Evolutionary conservation across 2,329 filamentous ascomycete genomes (phyloP), one percentile per base, ranked within the genome.

Genomic region (Parascedosporium putredinis): DNA sequence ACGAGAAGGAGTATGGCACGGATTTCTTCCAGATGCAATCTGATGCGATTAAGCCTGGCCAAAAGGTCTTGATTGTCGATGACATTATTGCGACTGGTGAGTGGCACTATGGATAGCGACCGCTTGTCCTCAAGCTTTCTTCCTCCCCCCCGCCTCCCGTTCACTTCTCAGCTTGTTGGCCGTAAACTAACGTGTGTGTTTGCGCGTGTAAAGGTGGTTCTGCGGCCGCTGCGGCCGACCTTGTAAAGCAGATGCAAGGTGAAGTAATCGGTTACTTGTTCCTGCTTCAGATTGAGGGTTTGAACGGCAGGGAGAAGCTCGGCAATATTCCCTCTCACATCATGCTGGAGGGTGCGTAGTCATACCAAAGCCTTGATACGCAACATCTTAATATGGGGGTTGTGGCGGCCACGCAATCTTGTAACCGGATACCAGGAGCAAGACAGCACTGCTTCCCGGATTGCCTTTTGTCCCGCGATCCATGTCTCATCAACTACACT

Each of bases 61-160:
- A 95, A 72, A 90, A 84, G 67, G 91, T 95, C 51, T 73, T 98
- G 54, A 78, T 98, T 56, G 89, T 98, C 27, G 93, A 98, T 67
- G 93, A 98, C 66, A 95, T 98, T 63, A 97, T 98, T 71, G 93
- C 93, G 51, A 98, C 93, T 56, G 91, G 91, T 95, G 75, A 67
- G 84, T 16, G 27, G 20, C 27, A n/a, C n/a, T n/a, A n/a, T n/a
- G n/a, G n/a, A n/a, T n/a, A n/a, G n/a, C n/a, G n/a, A n/a, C n/a
- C n/a, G n/a, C n/a, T n/a, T n/a, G n/a, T n/a, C n/a, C n/a, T 47
- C n/a, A 34, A 14, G 23, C 27, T 9, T 7, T 4, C 45, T 46
- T 9, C 4, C 44, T 16, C 24, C 24, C 25, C 9, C 27, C 20
- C 3, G 8, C n/a, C 23, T 20, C 54, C 56, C 6, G 54, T 54